Conservation (phyloP, 2,329 filamentous ascomycete species). For the Pyrenophora teres region DNA sequence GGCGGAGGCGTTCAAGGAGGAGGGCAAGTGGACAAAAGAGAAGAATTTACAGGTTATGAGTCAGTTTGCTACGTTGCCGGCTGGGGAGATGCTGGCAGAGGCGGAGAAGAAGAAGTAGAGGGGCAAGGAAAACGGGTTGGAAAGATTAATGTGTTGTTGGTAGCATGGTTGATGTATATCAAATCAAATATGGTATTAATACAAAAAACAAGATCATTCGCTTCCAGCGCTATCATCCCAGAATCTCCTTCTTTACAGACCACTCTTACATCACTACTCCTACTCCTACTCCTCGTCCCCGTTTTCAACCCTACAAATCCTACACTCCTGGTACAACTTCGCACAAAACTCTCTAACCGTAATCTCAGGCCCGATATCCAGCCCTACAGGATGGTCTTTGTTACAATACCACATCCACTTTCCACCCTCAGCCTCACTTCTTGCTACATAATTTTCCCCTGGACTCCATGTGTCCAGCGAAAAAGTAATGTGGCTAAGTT, state of each 20-base stretch:
- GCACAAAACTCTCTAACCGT: slow-evolving; percentile 40
- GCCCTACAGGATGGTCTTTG: slow-evolving; percentile 31
- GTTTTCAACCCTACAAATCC: slow-evolving; percentile 24
- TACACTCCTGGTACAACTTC: slow-evolving; percentile 36
- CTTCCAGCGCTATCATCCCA: too few species aligned
- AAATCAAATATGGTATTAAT: too few species aligned
- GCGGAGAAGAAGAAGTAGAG: slow-evolving; percentile 13
- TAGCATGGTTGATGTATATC: too few species aligned
- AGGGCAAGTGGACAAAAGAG: slow-evolving; percentile 55
- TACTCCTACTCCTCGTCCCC: slow-evolving; percentile 15
- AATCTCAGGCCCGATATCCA: slow-evolving; percentile 26
- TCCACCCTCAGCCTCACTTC: slow-evolving; percentile 24
- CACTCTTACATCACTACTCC: too few species aligned
- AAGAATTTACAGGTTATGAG: slow-evolving; percentile 57
- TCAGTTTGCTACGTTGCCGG: slow-evolving; percentile 56
- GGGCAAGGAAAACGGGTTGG: too few species aligned
- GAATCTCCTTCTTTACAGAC: too few species aligned
- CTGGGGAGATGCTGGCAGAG: slow-evolving; percentile 46
- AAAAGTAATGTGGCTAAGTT: slow-evolving; percentile 41
- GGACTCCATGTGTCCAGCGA: slow-evolving; percentile 44
- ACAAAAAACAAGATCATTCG: too few species aligned
- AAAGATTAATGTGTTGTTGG: too few species aligned
- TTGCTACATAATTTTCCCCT: slow-evolving; percentile 41
- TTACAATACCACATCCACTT: slow-evolving; percentile 44
- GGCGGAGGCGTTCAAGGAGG: slow-evolving; percentile 51